phyloP scores from a whole-genome alignment of 2,329 filamentous ascomycete genomes.

The Colletotrichum sp. region DNA sequence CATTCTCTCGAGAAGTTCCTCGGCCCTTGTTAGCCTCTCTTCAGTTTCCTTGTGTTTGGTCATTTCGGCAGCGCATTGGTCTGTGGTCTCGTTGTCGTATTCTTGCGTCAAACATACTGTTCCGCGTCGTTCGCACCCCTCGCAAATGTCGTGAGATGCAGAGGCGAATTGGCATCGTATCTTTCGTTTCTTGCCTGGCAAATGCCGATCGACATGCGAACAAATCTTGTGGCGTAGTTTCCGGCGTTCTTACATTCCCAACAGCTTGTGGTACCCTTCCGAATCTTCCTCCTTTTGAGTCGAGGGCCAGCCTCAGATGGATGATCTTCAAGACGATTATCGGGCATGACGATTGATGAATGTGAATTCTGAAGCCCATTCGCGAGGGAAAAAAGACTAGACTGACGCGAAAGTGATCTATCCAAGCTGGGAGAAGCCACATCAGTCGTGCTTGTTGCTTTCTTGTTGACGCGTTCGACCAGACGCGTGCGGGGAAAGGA shows the following conservation, averaged over 20 bases:
- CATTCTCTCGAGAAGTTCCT: not conserved
- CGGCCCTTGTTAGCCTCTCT: not conserved
- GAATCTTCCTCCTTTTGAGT: slow-evolving; percentile 36
- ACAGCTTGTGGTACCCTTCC: slow-evolving; percentile 60
- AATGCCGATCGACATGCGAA: not conserved
- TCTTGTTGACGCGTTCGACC: not conserved
- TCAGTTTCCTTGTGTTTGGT: not conserved
- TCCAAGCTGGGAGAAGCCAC: not conserved
- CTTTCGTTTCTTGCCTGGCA: slow-evolving; percentile 50
- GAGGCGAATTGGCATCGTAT: slow-evolving; percentile 50
- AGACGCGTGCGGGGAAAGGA: not conserved
- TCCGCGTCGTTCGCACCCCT: slow-evolving; percentile 49
- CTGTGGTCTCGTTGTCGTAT: slow-evolving; percentile 31
- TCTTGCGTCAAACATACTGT: slow-evolving; percentile 53
- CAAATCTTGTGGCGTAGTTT: accelerated
- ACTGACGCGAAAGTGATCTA: not conserved
- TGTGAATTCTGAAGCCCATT: not conserved
- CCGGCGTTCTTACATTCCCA: slow-evolving; percentile 52
- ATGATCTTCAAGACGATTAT: not conserved
- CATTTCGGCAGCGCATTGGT: not conserved
- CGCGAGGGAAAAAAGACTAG: not conserved
- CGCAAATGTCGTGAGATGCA: slow-evolving; percentile 42
- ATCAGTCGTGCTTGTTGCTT: not conserved
- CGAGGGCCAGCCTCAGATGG: not conserved
- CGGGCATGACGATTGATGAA: not conserved